phyloP scores from a whole-genome alignment of 108 stramenopile species.

The Pseudonitzschia multiseries region DNA sequence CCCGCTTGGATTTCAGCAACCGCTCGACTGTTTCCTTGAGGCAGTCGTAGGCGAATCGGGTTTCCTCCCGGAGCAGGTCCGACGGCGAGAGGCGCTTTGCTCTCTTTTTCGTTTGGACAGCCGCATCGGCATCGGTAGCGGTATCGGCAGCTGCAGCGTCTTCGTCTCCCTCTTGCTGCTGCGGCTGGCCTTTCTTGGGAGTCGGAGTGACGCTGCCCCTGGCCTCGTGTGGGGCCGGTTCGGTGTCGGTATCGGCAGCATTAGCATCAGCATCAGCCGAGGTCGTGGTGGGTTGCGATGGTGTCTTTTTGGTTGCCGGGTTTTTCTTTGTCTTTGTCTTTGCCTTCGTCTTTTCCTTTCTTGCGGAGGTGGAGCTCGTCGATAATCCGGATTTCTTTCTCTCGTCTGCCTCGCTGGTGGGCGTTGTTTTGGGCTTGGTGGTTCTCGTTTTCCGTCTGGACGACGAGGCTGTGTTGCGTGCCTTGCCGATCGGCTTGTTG shows the following conservation, averaged over 20 bases:
- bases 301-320: background rate
- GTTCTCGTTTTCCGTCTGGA: background rate
- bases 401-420: background rate
- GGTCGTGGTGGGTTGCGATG: background rate
- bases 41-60: background rate
- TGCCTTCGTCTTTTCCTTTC: too few species aligned
- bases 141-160: too few species aligned
- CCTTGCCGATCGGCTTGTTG: background rate
- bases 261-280: too few species aligned
- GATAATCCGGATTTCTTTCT: too few species aligned
- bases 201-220: background rate
- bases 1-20: background rate
- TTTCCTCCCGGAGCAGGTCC: background rate
- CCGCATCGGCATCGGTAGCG: too few species aligned
- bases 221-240: background rate
- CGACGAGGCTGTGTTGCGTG: background rate
- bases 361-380: too few species aligned
- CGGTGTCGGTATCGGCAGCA: background rate
- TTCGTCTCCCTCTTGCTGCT: too few species aligned
- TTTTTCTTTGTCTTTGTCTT: too few species aligned
- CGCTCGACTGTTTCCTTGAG: background rate
- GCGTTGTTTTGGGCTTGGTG: background rate
- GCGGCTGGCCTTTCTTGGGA: background rate
- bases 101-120: background rate
- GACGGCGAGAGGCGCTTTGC: background rate